These are phyloP conservation scores for Diphasiastrum complanatum DNA, from an alignment of 83 land plant species.

Conservation along the genomic window DNA sequence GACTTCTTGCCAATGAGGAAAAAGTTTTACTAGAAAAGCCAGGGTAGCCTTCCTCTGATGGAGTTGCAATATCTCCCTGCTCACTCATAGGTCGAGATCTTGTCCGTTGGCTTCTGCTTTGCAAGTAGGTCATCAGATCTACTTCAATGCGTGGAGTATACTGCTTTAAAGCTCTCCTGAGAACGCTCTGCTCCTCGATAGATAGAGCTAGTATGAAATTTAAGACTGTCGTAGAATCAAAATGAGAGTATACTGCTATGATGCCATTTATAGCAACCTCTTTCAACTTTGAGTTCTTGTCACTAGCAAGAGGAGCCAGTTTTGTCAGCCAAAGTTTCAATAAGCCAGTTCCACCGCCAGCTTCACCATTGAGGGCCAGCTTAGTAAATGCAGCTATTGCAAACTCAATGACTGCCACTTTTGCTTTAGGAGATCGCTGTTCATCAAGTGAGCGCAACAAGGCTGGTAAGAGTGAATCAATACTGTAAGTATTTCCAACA, in stretches of 20 bases:
- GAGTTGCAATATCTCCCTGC: constrained; percentile 56
- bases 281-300: constrained; percentile 86
- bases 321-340: constrained; percentile 94
- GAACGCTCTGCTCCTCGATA: constrained; percentile 86
- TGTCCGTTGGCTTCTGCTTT: constrained; percentile 72
- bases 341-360: constrained; percentile 58
- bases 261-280: constrained; percentile 90
- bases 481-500: constrained; percentile 74
- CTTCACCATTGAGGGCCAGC: constrained; percentile 60
- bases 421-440: constrained; percentile 98
- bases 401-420: constrained; percentile 94
- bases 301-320: constrained; percentile 73
- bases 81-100: constrained; percentile 65
- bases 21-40: constrained; percentile 31
- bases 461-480: constrained; percentile 87
- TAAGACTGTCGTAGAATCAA: constrained; percentile 73
- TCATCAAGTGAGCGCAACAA: constrained; percentile 91
- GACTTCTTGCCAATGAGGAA: constrained; percentile 30
- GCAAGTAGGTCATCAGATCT: constrained; percentile 89
- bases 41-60: constrained; percentile 65
- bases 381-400: constrained; percentile 89
- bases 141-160: constrained; percentile 97
- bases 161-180: constrained; percentile 91
- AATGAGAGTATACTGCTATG: constrained; percentile 85
- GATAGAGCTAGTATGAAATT: constrained; percentile 87